Conservation (phyloP, 2,329 filamentous ascomycete genomes). For the Fusarium annulatum region DNA sequence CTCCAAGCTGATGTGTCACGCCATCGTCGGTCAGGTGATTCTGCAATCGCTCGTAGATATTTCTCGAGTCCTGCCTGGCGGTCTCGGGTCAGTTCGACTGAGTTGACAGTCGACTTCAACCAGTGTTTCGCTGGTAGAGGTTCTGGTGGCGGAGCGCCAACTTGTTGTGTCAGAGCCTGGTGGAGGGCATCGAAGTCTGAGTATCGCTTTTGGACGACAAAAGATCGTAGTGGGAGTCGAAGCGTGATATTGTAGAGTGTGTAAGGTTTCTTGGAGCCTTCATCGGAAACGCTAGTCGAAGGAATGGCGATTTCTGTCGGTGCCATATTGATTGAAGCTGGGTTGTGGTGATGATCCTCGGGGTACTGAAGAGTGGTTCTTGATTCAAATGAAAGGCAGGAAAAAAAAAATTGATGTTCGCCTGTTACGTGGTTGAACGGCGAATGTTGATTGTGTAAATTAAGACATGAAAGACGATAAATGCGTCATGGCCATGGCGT, state of each 20-base stretch:
- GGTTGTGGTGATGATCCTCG: background rate
- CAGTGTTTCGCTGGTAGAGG: conserved; percentile 79
- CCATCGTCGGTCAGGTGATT: conserved; percentile 80
- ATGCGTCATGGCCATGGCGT: conserved; percentile 36
- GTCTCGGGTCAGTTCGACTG: conserved; percentile 75
- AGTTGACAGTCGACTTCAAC: conserved; percentile 78
- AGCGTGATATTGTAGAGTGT: conserved; percentile 84
- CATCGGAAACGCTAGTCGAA: conserved; percentile 68
- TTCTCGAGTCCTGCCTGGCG: conserved; percentile 75
- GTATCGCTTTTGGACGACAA: conserved; percentile 83
- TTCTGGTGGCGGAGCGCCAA: conserved; percentile 72
- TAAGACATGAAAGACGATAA: conserved; percentile 23
- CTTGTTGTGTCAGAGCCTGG: conserved; percentile 66
- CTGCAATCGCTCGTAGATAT: conserved; percentile 79
- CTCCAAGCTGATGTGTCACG: conserved; percentile 78
- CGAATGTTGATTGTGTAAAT: background rate
- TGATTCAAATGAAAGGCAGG: background rate
- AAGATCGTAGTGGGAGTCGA: conserved; percentile 79
- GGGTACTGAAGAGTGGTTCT: background rate
- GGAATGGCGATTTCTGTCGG: conserved; percentile 75
- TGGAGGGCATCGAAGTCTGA: conserved; percentile 81
- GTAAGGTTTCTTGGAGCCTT: conserved; percentile 69
- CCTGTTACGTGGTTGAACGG: background rate
- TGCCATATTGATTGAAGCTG: conserved; percentile 60
- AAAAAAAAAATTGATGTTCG: background rate